Evolutionary conservation across 495 filamentous ascomycete species (phyloP).

Genomic region (Aspergillus homomorphus): DNA sequence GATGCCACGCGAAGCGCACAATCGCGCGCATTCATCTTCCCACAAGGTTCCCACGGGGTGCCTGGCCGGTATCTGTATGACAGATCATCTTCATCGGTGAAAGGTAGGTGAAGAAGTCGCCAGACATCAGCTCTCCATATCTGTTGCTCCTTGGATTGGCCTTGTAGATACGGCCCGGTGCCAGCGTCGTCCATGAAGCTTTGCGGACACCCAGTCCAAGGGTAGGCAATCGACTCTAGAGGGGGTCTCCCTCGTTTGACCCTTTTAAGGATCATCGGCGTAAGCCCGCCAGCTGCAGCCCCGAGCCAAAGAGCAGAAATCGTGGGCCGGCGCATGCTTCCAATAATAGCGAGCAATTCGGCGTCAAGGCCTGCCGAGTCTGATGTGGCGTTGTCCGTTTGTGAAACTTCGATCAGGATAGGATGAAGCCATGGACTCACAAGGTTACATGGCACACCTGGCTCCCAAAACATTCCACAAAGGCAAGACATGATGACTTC

Average conservation of each 20-base stretch:
- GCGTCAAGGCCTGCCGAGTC: not conserved
- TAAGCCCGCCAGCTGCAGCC: constrained; percentile 12
- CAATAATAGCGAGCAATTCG: constrained; percentile 16
- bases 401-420: constrained; percentile 13
- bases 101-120: constrained; percentile 17
- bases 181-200: constrained; percentile 22
- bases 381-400: not conserved
- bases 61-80: not conserved
- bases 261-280: constrained; percentile 10
- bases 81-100: constrained; percentile 11
- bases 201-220: constrained; percentile 20
- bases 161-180: constrained; percentile 14
- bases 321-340: constrained; percentile 13
- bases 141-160: not conserved
- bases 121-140: constrained; percentile 17
- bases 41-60: constrained; percentile 17
- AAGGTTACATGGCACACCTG: constrained; percentile 17
- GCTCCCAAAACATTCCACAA: constrained; percentile 21
- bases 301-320: constrained; percentile 18
- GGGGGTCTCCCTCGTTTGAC: constrained; percentile 12
- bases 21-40: not conserved
- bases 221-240: constrained; percentile 15
- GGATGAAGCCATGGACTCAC: constrained; percentile 21
- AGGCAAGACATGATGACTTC: constrained; percentile 18
- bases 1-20: constrained; percentile 13